Evolutionary conservation across 129 eudicot genomes (phyloP), one percentile per base, ranked within the genome.

Genomic region (Tanacetum coccineum): DNA sequence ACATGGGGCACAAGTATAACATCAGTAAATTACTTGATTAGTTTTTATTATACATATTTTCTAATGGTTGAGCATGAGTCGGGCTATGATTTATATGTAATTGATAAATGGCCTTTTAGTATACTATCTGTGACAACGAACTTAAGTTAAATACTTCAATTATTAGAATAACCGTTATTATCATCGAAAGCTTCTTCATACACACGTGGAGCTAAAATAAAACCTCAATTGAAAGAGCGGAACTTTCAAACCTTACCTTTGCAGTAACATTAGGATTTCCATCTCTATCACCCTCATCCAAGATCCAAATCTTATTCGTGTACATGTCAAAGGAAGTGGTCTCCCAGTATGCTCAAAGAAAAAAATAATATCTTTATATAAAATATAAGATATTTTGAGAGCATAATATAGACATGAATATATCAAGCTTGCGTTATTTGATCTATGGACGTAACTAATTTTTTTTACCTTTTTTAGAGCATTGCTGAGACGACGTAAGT

Each of bases 221-320:
- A 26, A 42, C 15, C 2, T 28, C n/a, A 14, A 14, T 19, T 13
- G 1, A 15, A n/a, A 45, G 7, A 68, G 12, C 47, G 20, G 13
- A 15, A 25, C 15, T 26, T 13, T 6, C 20, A 14, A 60, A 74
- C 51, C 76, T 71, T 66, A 88, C 98, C 87, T 86, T 92, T 68
- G 98, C 83, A 42, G 98, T 92, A 73, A 92, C 98, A 84, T 92
- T 92, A 51, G 98, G 96, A 80, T 92, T 92, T 76, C 98, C 98
- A 76, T 92, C 98, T 59, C 98, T 79, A 74, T 92, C 98, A 76
- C 98, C n/a, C 98, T 96, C 98, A 92, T 92, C 98, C 98, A 92
- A 6, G 98, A 88, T 76, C 95, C 98, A 80, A 92, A 92, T 73
- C 78, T 88, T 67, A 92, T 85, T 62, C 96, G 98, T 50, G 98